A percentile compares a stretch with the other conserved stretches of the same genome.
Conservation (phyloP, 148 eudicot genomes). For the Chenopodium album region DNA sequence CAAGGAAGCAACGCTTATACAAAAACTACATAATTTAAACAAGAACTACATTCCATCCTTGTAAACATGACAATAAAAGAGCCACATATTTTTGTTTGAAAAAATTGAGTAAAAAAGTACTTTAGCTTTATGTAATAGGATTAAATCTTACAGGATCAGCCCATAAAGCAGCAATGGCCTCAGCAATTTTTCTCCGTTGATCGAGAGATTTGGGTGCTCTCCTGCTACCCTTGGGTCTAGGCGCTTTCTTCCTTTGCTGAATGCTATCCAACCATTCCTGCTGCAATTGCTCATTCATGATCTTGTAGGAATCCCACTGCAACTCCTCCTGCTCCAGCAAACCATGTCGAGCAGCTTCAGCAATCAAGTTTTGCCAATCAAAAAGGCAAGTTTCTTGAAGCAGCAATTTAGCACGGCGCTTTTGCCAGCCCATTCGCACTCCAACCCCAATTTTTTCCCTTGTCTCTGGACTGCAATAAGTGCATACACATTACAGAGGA, state of each 20-base stretch:
- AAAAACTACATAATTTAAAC: neutral
- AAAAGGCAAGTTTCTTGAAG: constrained; percentile 68
- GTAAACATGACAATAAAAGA: neutral
- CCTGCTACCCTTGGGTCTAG: constrained; percentile 48
- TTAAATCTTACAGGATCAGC: constrained; percentile 82
- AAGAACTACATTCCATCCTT: neutral
- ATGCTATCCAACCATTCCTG: constrained; percentile 69
- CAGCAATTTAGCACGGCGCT: constrained; percentile 55
- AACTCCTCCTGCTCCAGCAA: constrained; percentile 62
- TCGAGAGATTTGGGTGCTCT: constrained; percentile 86
- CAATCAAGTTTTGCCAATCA: constrained; percentile 80
- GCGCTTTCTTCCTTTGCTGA: constrained; percentile 48
- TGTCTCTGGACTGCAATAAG: constrained; percentile 66
- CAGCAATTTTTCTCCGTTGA: constrained; percentile 83
- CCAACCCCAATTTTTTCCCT: constrained; percentile 67
- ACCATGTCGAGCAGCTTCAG: constrained; percentile 72
- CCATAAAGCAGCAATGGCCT: constrained; percentile 90
- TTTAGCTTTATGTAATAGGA: neutral
- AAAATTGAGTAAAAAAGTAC: neutral
- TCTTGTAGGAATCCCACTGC: constrained; percentile 82
- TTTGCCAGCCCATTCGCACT: constrained; percentile 79
- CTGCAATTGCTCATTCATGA: constrained; percentile 54
- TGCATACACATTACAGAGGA: neutral
- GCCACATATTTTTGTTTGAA: neutral
- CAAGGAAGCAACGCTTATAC: neutral